Conservation (phyloP, 208 protist genomes). For the Wallacemonas sp. region DNA sequence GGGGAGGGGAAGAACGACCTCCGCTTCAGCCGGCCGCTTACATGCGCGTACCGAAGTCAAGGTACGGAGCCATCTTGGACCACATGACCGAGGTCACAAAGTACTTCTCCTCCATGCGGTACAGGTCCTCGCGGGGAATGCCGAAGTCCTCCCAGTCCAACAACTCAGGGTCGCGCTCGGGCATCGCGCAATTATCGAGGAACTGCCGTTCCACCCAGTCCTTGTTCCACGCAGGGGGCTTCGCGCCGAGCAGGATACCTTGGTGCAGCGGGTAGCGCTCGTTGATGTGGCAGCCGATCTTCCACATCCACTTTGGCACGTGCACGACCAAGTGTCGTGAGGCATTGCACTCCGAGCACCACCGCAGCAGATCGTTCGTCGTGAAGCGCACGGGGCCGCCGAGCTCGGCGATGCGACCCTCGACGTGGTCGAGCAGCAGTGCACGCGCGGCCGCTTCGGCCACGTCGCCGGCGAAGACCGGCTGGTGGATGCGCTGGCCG, state of each 20-base stretch:
- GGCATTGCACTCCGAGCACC: slow-evolving; percentile 84
- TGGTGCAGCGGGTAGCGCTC: slow-evolving; percentile 78
- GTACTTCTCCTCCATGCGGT: slow-evolving; percentile 91
- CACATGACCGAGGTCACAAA: slow-evolving; percentile 88
- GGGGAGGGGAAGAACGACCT: neutral
- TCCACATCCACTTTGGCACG: slow-evolving; percentile 71
- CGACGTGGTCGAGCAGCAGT: slow-evolving; percentile 85
- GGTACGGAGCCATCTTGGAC: slow-evolving; percentile 67
- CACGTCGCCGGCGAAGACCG: slow-evolving; percentile 87
- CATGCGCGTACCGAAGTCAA: slow-evolving; percentile 69
- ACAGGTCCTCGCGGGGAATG: slow-evolving; percentile 87
- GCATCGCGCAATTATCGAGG: slow-evolving; percentile 87
- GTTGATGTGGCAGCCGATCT: slow-evolving; percentile 66
- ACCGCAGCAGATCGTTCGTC: slow-evolving; percentile 86
- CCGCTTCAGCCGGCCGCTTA: no score
- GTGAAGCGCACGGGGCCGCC: slow-evolving; percentile 89
- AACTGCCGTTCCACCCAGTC: slow-evolving; percentile 90
- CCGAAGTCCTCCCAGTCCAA: slow-evolving; percentile 92
- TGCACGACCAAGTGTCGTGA: slow-evolving; percentile 62
- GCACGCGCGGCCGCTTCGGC: slow-evolving; percentile 80
- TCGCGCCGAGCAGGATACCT: slow-evolving; percentile 67
- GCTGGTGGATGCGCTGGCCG: slow-evolving; percentile 86
- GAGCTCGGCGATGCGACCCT: slow-evolving; percentile 91
- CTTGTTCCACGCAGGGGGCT: slow-evolving; percentile 78
- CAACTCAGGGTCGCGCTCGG: slow-evolving; percentile 86